A percentile compares a stretch with the other conserved stretches of the same genome.
phyloP scores from a whole-genome alignment of 192 early-diverging fungal genomes.

The Linnemannia exigua region DNA sequence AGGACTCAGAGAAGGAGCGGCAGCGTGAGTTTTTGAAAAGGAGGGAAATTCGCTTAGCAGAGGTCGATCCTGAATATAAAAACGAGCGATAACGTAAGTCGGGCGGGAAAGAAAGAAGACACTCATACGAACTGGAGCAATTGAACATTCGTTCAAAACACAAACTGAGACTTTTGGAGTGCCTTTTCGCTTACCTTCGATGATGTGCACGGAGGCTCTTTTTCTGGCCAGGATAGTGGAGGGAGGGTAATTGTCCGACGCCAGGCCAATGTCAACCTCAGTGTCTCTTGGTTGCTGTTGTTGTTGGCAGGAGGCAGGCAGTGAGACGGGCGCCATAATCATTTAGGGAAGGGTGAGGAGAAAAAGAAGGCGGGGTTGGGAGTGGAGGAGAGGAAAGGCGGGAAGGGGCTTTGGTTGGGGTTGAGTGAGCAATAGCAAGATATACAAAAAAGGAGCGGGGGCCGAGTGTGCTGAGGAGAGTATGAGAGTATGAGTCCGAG shows the following conservation, averaged over 20 bases:
- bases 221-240: constrained; percentile 15
- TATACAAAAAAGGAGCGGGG: not conserved
- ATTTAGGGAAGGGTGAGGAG: not conserved
- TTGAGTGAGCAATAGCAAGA: not conserved
- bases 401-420: not conserved
- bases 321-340: constrained; percentile 9
- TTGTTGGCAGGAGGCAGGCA: not conserved
- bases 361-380: not conserved
- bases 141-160: not conserved
- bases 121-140: not conserved
- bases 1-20: constrained; percentile 37
- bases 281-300: not conserved
- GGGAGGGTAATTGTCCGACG: not conserved
- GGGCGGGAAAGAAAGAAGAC: not conserved
- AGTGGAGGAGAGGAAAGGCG: not conserved
- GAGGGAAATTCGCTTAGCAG: constrained; percentile 20
- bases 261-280: not conserved
- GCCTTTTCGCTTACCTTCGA: constrained; percentile 26
- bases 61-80: constrained; percentile 12
- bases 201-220: constrained; percentile 23
- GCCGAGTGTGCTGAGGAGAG: not conserved
- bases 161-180: not conserved
- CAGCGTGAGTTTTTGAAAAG: constrained; percentile 12
- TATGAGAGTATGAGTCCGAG: not conserved
- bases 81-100: not conserved